Percentiles rank a stretch among this genome's conserved stretches.
Evolutionary conservation across 179 eudicot genomes (phyloP).

Genomic region (Camellia oleifera): DNA sequence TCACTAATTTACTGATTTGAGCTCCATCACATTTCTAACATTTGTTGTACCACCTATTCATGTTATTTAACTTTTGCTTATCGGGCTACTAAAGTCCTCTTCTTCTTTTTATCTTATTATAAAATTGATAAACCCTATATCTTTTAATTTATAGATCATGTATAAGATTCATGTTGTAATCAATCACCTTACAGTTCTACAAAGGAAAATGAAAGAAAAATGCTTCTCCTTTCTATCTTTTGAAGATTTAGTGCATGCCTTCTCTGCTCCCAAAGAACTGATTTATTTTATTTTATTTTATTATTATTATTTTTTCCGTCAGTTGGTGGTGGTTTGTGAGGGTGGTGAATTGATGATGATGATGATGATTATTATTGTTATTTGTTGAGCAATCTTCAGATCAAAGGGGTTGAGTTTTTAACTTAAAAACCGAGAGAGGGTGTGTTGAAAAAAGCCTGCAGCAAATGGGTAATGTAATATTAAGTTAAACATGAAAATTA

Average conservation of each 20-base stretch:
- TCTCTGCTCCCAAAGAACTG: too few relatives aligned
- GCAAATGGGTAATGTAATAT: too few relatives aligned
- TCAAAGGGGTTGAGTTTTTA: too few relatives aligned
- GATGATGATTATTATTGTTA: too few relatives aligned
- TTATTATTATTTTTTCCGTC: background rate
- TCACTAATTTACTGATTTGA: background rate
- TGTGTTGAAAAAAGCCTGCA: too few relatives aligned
- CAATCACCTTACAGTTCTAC: background rate
- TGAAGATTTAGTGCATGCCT: too few relatives aligned
- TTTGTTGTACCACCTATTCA: constrained; percentile 8
- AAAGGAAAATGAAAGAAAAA: background rate
- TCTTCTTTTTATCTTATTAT: background rate
- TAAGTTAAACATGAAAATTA: too few relatives aligned
- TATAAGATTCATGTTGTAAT: background rate
- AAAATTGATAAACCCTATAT: background rate
- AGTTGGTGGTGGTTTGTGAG: background rate
- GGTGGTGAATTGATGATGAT: background rate
- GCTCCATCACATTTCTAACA: background rate
- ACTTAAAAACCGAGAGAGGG: too few relatives aligned
- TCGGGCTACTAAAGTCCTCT: background rate
- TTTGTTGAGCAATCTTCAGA: too few relatives aligned
- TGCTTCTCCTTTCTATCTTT: background rate
- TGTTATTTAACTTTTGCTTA: background rate
- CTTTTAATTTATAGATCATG: background rate
- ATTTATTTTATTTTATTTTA: too few relatives aligned